phyloP scores from a whole-genome alignment of 129 eudicot species.

The Escallonia rubra region DNA sequence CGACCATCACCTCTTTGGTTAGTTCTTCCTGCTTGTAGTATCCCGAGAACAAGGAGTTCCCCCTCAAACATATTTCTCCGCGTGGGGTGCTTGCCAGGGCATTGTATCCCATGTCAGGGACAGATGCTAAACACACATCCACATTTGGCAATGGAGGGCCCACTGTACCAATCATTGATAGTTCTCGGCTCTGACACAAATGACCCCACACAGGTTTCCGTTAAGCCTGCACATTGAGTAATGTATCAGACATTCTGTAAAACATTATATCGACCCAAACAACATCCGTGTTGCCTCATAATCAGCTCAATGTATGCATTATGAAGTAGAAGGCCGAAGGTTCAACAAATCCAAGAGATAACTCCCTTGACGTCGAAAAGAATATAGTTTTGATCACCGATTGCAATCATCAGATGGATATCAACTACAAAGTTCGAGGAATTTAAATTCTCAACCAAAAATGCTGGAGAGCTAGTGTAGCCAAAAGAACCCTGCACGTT shows the following conservation, averaged over 20 bases:
- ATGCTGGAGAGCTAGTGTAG: no score
- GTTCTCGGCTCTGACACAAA: slow-evolving; percentile 65
- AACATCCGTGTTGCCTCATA: not conserved
- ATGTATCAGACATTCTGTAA: not conserved
- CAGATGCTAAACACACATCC: slow-evolving; percentile 75
- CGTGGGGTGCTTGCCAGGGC: slow-evolving; percentile 51
- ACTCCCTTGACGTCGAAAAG: no score
- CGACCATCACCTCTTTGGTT: slow-evolving; percentile 65
- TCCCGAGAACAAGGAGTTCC: slow-evolving; percentile 62
- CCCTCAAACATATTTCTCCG: slow-evolving; percentile 76
- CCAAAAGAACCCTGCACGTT: no score
- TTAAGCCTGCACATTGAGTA: slow-evolving; percentile 47
- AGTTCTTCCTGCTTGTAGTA: slow-evolving; percentile 78
- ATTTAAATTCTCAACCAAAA: no score
- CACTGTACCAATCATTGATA: slow-evolving; percentile 68
- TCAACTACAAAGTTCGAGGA: no score
- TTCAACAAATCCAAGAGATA: no score
- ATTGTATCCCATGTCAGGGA: slow-evolving; percentile 80
- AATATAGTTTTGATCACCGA: no score
- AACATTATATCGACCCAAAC: slow-evolving; percentile 2
- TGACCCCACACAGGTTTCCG: slow-evolving; percentile 90
- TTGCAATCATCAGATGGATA: not conserved
- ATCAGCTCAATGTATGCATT: not conserved
- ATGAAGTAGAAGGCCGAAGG: no score
- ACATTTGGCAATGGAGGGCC: slow-evolving; percentile 82